phyloP scores from a whole-genome alignment of 108 stramenopile species.

The Skeletonema tropicum region DNA sequence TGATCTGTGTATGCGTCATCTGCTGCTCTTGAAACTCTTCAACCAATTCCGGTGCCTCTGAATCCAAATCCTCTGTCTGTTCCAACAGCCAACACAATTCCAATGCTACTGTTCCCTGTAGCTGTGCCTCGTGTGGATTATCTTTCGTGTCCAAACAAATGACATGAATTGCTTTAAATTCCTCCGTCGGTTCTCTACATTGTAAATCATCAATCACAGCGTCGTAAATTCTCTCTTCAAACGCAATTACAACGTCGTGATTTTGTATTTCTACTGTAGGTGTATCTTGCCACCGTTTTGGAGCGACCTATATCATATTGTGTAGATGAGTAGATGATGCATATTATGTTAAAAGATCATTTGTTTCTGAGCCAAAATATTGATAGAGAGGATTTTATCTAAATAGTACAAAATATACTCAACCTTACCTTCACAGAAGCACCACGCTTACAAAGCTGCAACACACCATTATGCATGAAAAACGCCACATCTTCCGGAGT shows the following conservation, averaged over 20 bases:
- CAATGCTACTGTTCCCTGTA: constrained; percentile 80
- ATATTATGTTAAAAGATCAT: too few relatives aligned
- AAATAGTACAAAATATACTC: constrained; percentile 8
- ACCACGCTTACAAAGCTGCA: constrained; percentile 87
- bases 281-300: constrained; percentile 91
- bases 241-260: constrained; percentile 90
- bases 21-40: constrained; percentile 84
- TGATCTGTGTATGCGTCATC: constrained; percentile 83
- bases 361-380: neutral
- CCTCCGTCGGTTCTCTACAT: constrained; percentile 86
- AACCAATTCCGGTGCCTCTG: constrained; percentile 78
- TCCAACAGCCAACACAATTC: constrained; percentile 89
- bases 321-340: neutral
- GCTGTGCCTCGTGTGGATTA: constrained; percentile 89
- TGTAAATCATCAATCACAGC: constrained; percentile 93
- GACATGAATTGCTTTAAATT: constrained; percentile 88
- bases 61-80: constrained; percentile 66
- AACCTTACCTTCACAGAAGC: constrained; percentile 76
- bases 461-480: constrained; percentile 82
- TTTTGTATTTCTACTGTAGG: constrained; percentile 55
- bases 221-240: constrained; percentile 93
- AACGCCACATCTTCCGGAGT: constrained; percentile 87
- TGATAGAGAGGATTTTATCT: neutral
- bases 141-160: constrained; percentile 94
- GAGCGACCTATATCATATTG: constrained; percentile 49